These are phyloP conservation scores for Knoxia roxburghii DNA, from an alignment of 257 asterid species.

Conservation along the genomic window DNA sequence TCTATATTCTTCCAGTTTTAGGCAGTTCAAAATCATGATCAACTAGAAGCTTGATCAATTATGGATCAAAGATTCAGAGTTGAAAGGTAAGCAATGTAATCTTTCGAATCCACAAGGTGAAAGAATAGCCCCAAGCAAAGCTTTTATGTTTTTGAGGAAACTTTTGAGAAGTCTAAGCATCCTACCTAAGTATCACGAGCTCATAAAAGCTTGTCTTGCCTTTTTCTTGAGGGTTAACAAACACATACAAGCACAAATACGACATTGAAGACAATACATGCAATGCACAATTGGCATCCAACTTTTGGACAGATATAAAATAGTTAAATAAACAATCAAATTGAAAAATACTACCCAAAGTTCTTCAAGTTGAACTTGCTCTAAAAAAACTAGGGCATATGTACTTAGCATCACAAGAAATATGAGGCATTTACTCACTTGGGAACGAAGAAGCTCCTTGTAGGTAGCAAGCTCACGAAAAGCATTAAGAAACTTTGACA, in stretches of 20 bases:
- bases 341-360: background rate
- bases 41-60: background rate
- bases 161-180: background rate
- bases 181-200: background rate
- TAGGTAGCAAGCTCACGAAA: constrained; percentile 82
- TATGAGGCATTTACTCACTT: constrained; percentile 45
- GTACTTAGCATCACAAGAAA: constrained; percentile 1
- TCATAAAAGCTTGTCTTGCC: too few relatives aligned
- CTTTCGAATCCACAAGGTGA: background rate
- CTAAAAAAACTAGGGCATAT: background rate
- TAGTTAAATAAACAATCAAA: background rate
- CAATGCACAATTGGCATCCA: background rate
- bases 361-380: background rate
- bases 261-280: background rate
- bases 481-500: constrained; percentile 69
- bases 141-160: background rate
- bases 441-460: constrained; percentile 96
- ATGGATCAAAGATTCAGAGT: background rate
- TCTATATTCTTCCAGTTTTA: background rate
- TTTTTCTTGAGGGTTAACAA: background rate
- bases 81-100: background rate
- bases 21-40: background rate
- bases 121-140: background rate
- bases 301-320: background rate
- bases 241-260: background rate